Evolutionary conservation across 2,329 filamentous ascomycete species (phyloP), one percentile per base, ranked within the genome.

Genomic region (Xylariaceae sp.): DNA sequence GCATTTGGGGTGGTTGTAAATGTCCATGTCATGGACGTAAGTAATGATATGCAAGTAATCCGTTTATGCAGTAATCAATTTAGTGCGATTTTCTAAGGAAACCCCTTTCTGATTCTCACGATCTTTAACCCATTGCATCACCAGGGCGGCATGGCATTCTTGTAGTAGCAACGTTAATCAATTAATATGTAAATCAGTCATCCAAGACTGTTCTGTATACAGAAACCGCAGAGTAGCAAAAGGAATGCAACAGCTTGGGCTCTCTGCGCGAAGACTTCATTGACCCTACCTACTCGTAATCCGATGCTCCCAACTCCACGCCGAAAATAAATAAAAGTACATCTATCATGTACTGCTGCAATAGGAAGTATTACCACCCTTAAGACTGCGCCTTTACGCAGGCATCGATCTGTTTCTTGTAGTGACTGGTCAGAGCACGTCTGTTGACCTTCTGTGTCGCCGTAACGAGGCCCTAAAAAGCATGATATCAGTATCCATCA

Each of bases 361-460:
- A 11, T 5, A 35, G n/a, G n/a, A 6, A n/a, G n/a, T 2, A 51
- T 18, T 5, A 17, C 44, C 47, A 15, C 23, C 37, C 44, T 58
- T 9, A 66, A 51, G 55, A 59, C 30, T 65, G 62, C 62, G 7
- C 50, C 6, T 70, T 71, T 61, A 77, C 72, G 35, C 73, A 74
- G 49, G 74, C 73, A n/a, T 75, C 68, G 55, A 86, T 83, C 56
- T 84, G 75, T 68, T 77, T 75, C 66, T 76, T 75, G 69, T 82
- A 85, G 55, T 73, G 74, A 44, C 80, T 77, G 66, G 76, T 77
- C 51, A 85, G 74, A 30, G 73, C 75, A 64, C 78, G 76, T 60
- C 83, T 77, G 74, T 85, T 84, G 48, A 85, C 74, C 72, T 86
- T 86, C 62, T 84, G 80, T 5, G 83, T 86, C n/a, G 81, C 82